Evolutionary conservation across 1,284 basidiomycete genomes (phyloP).

Genomic region (Ganoderma meredithae): DNA sequence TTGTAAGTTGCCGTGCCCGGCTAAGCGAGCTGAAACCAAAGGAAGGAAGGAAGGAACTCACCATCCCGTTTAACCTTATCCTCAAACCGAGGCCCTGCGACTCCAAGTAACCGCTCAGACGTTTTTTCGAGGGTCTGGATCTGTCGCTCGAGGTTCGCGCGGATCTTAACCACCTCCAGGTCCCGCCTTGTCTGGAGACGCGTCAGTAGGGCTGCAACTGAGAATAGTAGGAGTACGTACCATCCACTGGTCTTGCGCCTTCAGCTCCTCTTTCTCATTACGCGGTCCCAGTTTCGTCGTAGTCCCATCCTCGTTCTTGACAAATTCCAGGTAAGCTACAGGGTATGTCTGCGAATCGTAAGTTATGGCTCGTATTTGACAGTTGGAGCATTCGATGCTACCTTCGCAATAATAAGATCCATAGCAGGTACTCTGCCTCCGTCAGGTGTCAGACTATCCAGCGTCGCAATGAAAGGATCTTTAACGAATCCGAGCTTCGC

Average conservation of each 20-base stretch:
- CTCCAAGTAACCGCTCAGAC: conserved; percentile 44
- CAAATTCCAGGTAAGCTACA: conserved; percentile 69
- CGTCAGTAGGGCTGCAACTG: background rate
- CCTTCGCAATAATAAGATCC: conserved; percentile 80
- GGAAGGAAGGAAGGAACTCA: background rate
- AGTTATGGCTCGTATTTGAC: background rate
- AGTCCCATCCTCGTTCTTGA: conserved; percentile 59
- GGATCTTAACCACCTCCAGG: conserved; percentile 59
- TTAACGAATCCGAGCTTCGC: conserved; percentile 81
- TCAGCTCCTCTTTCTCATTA: conserved; percentile 74
- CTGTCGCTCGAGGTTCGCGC: conserved; percentile 60
- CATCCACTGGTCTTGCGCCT: conserved; percentile 71
- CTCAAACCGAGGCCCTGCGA: conserved; percentile 22
- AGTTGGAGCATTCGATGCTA: conserved; percentile 33
- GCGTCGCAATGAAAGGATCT: conserved; percentile 72
- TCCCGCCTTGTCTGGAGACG: conserved; percentile 57
- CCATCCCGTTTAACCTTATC: conserved; percentile 16
- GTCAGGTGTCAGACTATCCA: conserved; percentile 83
- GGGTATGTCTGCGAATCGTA: conserved; percentile 57
- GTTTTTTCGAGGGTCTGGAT: conserved; percentile 64
- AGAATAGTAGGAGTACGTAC: conserved; percentile 48
- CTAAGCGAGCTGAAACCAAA: background rate
- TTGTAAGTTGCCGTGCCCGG: background rate
- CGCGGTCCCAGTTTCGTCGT: conserved; percentile 65
- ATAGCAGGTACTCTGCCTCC: conserved; percentile 83